Evolutionary conservation across 2,329 filamentous ascomycete genomes (phyloP).

Genomic region (Neonectria neomacrospora): DNA sequence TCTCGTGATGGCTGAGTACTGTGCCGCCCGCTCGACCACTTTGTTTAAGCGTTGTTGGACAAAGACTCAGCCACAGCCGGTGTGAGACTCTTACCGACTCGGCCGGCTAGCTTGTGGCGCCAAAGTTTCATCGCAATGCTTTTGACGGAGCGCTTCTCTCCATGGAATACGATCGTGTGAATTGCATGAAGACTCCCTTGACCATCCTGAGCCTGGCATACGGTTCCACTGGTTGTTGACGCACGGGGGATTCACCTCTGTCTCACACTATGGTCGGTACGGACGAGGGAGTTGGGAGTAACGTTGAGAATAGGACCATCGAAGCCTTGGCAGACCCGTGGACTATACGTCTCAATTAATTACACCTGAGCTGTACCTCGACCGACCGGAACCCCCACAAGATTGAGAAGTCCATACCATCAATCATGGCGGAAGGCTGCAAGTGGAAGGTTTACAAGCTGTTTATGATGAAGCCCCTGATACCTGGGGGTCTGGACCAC

Average conservation of each 20-base stretch:
- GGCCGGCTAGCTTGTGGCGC: conserved; percentile 22
- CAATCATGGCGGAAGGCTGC: neutral
- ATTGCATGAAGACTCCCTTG: conserved; percentile 20
- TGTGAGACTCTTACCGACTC: conserved; percentile 48
- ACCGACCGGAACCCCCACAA: neutral
- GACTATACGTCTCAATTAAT: neutral
- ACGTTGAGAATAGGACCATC: conserved; percentile 31
- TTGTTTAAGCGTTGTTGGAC: conserved; percentile 55
- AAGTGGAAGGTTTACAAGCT: neutral
- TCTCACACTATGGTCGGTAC: conserved; percentile 5
- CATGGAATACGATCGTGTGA: conserved; percentile 15
- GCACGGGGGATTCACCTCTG: conserved; percentile 17
- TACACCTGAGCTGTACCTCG: neutral
- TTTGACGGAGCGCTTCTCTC: conserved; percentile 15
- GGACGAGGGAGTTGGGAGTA: conserved; percentile 22
- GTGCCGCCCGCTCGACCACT: conserved; percentile 52
- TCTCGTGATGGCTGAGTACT: conserved; percentile 37
- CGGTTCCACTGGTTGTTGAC: conserved; percentile 16
- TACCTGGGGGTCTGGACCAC: conserved; percentile 1
- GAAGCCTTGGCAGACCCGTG: conserved; percentile 18
- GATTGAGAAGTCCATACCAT: too few relatives aligned
- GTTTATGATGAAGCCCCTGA: neutral
- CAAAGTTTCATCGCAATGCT: conserved; percentile 9
- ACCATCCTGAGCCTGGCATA: conserved; percentile 8
- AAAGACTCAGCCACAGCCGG: conserved; percentile 60